These are phyloP conservation scores for Ramicandelaber brevisporus DNA, from an alignment of 192 early-diverging fungal genomes.

Conservation along the genomic window DNA sequence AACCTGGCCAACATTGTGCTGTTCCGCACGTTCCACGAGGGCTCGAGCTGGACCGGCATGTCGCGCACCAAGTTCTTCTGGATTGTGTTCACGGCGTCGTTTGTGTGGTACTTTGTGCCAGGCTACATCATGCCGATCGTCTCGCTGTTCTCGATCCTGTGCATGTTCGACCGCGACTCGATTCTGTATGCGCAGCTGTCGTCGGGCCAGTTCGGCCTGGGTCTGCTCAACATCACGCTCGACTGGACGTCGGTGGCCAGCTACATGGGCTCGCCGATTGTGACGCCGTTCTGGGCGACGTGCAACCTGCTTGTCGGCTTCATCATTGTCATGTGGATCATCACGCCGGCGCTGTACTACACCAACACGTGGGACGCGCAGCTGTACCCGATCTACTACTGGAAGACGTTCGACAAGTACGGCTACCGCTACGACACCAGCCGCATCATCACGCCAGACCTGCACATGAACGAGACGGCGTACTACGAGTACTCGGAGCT, in stretches of 20 bases:
- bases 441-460: constrained; percentile 26
- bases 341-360: constrained; percentile 47
- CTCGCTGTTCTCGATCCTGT: constrained; percentile 32
- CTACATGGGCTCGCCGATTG: constrained; percentile 29
- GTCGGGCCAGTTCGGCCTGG: too few relatives aligned
- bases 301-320: constrained; percentile 45
- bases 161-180: too few relatives aligned
- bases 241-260: constrained; percentile 45
- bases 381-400: constrained; percentile 35
- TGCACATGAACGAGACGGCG: constrained; percentile 21
- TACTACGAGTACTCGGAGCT: constrained; percentile 37
- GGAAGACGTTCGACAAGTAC: constrained; percentile 23
- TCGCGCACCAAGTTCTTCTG: constrained; percentile 23
- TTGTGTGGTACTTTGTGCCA: constrained; percentile 31
- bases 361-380: constrained; percentile 28
- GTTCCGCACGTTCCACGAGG: constrained; percentile 53
- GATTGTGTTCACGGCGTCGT: constrained; percentile 14
- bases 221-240: constrained; percentile 36
- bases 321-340: constrained; percentile 43
- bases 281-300: constrained; percentile 44
- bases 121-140: constrained; percentile 39
- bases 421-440: constrained; percentile 27
- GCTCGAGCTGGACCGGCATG: too few relatives aligned
- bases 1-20: constrained; percentile 50
- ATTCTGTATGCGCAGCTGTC: too few relatives aligned